These are phyloP conservation scores for Claviceps africana DNA, from an alignment of 2,329 filamentous ascomycete species.

Conservation along the genomic window DNA sequence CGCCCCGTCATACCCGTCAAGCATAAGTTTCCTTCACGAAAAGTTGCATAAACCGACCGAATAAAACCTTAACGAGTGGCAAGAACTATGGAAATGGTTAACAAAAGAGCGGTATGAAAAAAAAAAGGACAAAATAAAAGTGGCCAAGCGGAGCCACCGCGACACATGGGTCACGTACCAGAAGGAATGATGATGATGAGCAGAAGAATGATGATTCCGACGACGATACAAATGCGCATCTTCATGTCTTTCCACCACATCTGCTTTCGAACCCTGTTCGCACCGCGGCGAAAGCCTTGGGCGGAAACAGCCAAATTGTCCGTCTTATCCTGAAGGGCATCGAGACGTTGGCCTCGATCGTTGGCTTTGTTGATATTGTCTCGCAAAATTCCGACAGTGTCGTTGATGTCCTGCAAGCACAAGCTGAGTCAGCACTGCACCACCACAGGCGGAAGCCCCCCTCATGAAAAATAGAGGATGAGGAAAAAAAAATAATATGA, in stretches of 20 bases:
- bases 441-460: background rate
- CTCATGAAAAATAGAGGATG: background rate
- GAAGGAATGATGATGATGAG: slow-evolving; percentile 88
- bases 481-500: background rate
- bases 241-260: slow-evolving; percentile 99
- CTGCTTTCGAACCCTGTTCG: slow-evolving; percentile 89
- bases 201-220: slow-evolving; percentile 80
- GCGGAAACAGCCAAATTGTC: slow-evolving; percentile 87
- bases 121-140: background rate
- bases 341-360: slow-evolving; percentile 78
- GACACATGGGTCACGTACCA: slow-evolving; percentile 37
- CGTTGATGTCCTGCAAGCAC: slow-evolving; percentile 73
- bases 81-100: slow-evolving; percentile 16
- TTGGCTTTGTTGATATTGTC: slow-evolving; percentile 96
- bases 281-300: slow-evolving; percentile 88
- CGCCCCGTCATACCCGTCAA: background rate
- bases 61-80: slow-evolving; percentile 18
- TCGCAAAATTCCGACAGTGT: slow-evolving; percentile 87
- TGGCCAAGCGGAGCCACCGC: background rate
- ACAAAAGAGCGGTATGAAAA: background rate
- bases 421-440: slow-evolving; percentile 8
- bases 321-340: slow-evolving; percentile 84
- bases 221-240: slow-evolving; percentile 95
- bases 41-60: slow-evolving; percentile 5
- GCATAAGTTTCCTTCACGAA: background rate